Percentiles rank a stretch among this genome's conserved stretches.
These are phyloP conservation scores for Vaccinium macrocarpon DNA, from an alignment of 148 eudicot species.

Conservation along the genomic window DNA sequence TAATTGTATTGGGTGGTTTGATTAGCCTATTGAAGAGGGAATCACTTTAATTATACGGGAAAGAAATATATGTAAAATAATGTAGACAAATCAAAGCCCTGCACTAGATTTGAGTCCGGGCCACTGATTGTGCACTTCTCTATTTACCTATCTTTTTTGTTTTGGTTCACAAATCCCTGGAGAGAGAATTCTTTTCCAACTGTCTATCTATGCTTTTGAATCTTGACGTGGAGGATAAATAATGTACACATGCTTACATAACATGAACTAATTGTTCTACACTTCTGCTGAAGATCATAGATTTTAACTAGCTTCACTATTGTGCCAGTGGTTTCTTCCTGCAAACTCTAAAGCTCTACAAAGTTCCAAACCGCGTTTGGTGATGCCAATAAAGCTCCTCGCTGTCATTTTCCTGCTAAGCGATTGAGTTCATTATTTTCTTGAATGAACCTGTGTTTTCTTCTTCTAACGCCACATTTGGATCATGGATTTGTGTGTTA, in stretches of 20 bases:
- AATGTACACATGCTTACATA: background rate
- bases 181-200: background rate
- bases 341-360: background rate
- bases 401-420: background rate
- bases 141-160: background rate
- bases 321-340: background rate
- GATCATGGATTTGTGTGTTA: background rate
- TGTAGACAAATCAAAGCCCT: background rate
- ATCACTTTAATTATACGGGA: background rate
- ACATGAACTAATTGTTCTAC: background rate
- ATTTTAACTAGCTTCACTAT: background rate
- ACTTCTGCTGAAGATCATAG: background rate
- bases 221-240: background rate
- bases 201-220: background rate
- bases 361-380: background rate
- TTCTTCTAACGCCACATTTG: background rate
- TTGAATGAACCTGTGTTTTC: background rate
- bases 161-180: background rate
- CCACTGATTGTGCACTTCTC: background rate
- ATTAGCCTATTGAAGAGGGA: background rate
- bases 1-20: background rate
- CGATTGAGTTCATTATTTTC: background rate
- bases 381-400: background rate
- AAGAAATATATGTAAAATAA: background rate
- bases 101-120: background rate